Percentiles rank a stretch among this genome's conserved stretches.
Conservation (phyloP, 768 basidiomycete species). For the Xerocomus brunneocitrinus region DNA sequence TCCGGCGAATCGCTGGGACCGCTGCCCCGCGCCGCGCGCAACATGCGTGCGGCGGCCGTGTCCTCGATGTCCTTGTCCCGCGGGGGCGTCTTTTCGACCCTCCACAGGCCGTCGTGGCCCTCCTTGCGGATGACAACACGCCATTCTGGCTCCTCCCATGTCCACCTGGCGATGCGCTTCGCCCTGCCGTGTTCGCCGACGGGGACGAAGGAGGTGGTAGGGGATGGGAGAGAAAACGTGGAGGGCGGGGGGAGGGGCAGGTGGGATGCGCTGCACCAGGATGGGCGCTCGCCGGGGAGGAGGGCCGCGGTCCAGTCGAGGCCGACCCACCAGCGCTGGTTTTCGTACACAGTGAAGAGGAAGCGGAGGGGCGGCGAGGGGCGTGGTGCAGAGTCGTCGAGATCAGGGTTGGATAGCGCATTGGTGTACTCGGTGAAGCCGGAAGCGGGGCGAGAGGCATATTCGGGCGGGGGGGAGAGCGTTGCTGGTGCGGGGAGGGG, state of each 20-base stretch:
- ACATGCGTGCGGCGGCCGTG: conserved; percentile 37
- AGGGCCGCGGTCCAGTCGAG: conserved; percentile 94
- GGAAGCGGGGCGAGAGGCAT: conserved; percentile 23
- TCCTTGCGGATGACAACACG: conserved; percentile 59
- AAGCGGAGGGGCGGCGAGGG: conserved; percentile 51
- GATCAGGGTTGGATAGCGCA: conserved; percentile 10
- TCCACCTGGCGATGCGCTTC: conserved; percentile 77
- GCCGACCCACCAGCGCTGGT: conserved; percentile 97
- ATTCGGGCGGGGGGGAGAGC: conserved; percentile 30
- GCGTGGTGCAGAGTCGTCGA: conserved; percentile 13
- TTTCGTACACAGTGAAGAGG: conserved; percentile 88
- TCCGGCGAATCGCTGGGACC: conserved; percentile 20
- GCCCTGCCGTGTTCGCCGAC: conserved; percentile 46
- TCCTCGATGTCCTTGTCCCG: conserved; percentile 42
- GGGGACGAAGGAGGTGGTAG: conserved; percentile 53
- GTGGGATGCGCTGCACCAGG: conserved; percentile 68
- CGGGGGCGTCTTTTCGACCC: conserved; percentile 62
- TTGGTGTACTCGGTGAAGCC: conserved; percentile 15
- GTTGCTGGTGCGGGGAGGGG: conserved; percentile 42
- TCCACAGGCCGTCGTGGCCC: conserved; percentile 44
- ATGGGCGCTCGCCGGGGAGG: conserved; percentile 83
- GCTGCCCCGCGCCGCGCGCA: conserved; percentile 49
- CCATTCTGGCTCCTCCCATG: conserved; percentile 93
- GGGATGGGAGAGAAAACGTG: conserved; percentile 61
- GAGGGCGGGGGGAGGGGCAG: conserved; percentile 64